Evolutionary conservation across 306 rosid species (phyloP).

Genomic region (Begonia loranthoides): DNA sequence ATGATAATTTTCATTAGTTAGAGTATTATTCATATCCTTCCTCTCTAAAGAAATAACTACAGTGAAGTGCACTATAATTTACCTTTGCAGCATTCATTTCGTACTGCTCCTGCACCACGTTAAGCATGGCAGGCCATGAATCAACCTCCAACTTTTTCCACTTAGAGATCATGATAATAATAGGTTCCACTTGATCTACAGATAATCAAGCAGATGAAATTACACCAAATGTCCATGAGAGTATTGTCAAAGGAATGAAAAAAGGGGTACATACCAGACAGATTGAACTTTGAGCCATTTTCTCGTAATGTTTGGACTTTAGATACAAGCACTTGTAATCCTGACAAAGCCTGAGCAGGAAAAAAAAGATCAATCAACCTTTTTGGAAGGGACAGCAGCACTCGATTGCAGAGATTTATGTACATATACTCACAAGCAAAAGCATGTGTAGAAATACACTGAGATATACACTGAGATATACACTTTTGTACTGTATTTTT

Average conservation of each 20-base stretch:
- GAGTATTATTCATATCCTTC: no score
- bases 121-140: slow-evolving; percentile 80
- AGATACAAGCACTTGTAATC: slow-evolving; percentile 65
- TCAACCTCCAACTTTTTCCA: slow-evolving; percentile 72
- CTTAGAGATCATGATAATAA: slow-evolving; percentile 35
- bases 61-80: not conserved
- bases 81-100: slow-evolving; percentile 75
- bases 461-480: no score
- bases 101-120: slow-evolving; percentile 58
- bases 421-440: no score
- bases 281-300: slow-evolving; percentile 44
- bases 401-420: no score
- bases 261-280: slow-evolving; percentile 34
- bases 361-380: not conserved
- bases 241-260: not conserved
- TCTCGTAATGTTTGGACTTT: slow-evolving; percentile 43
- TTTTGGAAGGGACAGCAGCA: no score
- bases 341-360: slow-evolving; percentile 56
- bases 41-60: no score
- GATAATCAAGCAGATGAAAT: slow-evolving; percentile 12
- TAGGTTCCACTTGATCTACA: slow-evolving; percentile 47
- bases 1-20: no score
- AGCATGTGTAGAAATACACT: no score
- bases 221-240: not conserved
- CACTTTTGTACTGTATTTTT: no score